These are phyloP conservation scores for Hsuehochloa calcarea DNA, from an alignment of 176 grass and related monocot species.

Conservation along the genomic window DNA sequence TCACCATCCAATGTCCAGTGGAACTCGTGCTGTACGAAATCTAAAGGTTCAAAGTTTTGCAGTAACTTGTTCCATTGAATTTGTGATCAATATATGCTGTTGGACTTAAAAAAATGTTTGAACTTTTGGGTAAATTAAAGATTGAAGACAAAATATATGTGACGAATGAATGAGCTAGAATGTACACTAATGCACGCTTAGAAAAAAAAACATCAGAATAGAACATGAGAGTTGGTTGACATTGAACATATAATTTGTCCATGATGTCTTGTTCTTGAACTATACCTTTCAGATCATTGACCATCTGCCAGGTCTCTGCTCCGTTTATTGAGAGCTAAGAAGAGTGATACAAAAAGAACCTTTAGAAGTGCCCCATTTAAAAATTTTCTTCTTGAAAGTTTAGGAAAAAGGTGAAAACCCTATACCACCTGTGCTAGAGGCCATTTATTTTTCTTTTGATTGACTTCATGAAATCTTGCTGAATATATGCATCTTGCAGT, in stretches of 20 bases:
- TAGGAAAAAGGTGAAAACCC: neutral
- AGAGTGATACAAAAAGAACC: neutral
- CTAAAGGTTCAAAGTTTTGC: neutral
- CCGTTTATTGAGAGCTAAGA: neutral
- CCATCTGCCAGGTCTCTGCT: neutral
- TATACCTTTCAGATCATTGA: neutral
- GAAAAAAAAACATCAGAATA: neutral
- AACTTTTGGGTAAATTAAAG: neutral
- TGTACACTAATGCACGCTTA: neutral
- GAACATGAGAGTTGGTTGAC: neutral
- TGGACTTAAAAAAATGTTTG: neutral
- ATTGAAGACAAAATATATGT: neutral
- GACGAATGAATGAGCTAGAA: neutral
- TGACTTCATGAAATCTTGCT: neutral
- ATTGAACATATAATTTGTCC: neutral
- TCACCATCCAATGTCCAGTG: neutral
- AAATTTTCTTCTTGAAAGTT: neutral
- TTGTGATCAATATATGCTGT: neutral
- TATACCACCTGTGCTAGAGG: neutral
- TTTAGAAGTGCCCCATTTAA: neutral
- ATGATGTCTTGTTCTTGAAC: neutral
- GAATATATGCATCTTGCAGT: slow-evolving; percentile 16
- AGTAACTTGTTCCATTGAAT: neutral
- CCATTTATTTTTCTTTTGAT: neutral
- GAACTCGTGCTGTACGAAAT: slow-evolving; percentile 25